Percentiles rank a stretch among this genome's conserved stretches.
Evolutionary conservation across 2,329 filamentous ascomycete genomes (phyloP).

Genomic region (Purpureocillium lavendulum): DNA sequence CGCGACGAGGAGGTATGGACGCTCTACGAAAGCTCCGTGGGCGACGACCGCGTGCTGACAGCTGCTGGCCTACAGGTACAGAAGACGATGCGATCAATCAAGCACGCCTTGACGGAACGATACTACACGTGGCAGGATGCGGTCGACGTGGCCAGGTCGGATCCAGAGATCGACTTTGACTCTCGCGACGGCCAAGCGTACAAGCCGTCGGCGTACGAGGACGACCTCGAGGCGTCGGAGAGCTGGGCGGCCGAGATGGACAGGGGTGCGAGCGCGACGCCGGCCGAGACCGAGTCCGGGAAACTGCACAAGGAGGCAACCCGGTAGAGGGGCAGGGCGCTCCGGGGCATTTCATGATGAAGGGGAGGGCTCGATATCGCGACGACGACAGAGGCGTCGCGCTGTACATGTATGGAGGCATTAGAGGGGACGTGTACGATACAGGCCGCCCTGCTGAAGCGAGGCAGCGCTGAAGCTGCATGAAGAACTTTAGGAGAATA

Average conservation of each 20-base stretch:
- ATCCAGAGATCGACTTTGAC: conserved; percentile 56
- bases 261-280: not conserved
- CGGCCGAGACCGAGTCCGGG: conserved; percentile 10
- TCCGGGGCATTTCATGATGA: too few species aligned
- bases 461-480: too few species aligned
- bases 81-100: conserved; percentile 73
- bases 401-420: not conserved
- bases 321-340: too few species aligned
- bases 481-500: too few species aligned
- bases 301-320: not conserved
- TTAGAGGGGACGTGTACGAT: too few species aligned
- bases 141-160: conserved; percentile 52
- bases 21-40: too few species aligned
- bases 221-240: conserved; percentile 17
- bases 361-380: too few species aligned
- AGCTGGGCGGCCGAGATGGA: conserved; percentile 15
- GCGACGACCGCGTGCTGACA: conserved; percentile 9
- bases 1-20: conserved; percentile 60
- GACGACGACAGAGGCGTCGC: too few species aligned
- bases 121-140: conserved; percentile 85
- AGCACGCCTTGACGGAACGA: conserved; percentile 77
- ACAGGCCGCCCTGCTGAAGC: too few species aligned
- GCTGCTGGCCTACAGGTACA: conserved; percentile 46
- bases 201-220: conserved; percentile 31
- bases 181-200: conserved; percentile 40